Evolutionary conservation across 1,284 basidiomycete species (phyloP), one percentile per base, ranked within the genome.

Genomic region (Schizophyllum commune): DNA sequence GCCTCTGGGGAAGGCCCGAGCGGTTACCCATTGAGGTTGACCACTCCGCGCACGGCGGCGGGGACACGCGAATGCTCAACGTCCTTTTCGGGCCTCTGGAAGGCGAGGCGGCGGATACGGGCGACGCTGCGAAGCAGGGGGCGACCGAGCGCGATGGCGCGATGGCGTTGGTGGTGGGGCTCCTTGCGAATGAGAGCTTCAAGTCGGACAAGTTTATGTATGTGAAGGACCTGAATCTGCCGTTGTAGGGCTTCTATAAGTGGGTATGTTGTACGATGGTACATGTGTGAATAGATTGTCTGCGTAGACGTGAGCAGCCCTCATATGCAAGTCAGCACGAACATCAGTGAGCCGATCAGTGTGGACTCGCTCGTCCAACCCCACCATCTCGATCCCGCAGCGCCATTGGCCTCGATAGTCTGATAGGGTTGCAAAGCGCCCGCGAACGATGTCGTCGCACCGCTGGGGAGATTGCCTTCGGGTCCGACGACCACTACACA

Each of bases 141-240:
- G 80, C 81, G 13, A 79, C 76, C 59, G 79, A 82, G 69, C 68
- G 73, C 56, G 81, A 83, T 63, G 81, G 82, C 1, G 79, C 80
- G 6, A 70, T 79, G 65, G 81, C 82, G 1, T 72, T 83, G 63
- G 80, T 80, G 5, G 79, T 83, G 3, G 81, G 81, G 0, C 65
- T 83, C 15, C 72, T 81, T 39, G 81, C 82, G 19, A 83, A 82
- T 65, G 78, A 81, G 71, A 81, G 78, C 64, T 82, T 83, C 69
- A 77, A 73, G 68, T 78, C 73, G 1, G 79, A 76, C 17, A 71
- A 79, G 65, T 76, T 81, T 65, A 72, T 79, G 11, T 69, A 77
- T 56, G 64, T 77, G 7, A 68, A 74, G 59, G 70, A 69, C 60
- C 66, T 73, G 63, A 63, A 66, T 54, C 62, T 69, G 22, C 66